These are phyloP conservation scores for Aspergillus caelatus DNA, from an alignment of 2,329 filamentous ascomycete species.

Conservation along the genomic window DNA sequence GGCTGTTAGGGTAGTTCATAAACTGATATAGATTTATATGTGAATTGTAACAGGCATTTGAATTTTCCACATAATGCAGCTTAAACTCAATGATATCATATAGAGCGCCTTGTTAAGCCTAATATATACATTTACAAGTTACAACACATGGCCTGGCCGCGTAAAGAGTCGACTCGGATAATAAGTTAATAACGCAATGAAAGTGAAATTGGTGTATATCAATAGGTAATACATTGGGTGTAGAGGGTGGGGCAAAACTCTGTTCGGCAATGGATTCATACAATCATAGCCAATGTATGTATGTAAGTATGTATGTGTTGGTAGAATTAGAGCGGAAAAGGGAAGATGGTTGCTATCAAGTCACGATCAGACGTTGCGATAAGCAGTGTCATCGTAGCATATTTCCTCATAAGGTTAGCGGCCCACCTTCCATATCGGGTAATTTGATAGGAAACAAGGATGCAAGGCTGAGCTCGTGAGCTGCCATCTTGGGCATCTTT, in stretches of 20 bases:
- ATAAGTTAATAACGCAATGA: too few relatives aligned
- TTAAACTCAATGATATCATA: not conserved
- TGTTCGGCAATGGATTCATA: not conserved
- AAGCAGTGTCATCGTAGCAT: slow-evolving; percentile 22
- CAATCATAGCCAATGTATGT: not conserved
- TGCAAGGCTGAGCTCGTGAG: slow-evolving; percentile 10
- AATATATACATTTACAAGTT: not conserved
- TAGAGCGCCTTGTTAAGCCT: not conserved
- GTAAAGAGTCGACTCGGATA: not conserved
- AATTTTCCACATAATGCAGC: too few relatives aligned
- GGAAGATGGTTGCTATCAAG: not conserved
- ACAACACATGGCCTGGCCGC: not conserved
- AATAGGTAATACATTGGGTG: not conserved
- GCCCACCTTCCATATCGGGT: slow-evolving; percentile 16
- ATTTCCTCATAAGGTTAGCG: slow-evolving; percentile 23
- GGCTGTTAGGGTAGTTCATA: not conserved
- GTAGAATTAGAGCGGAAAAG: not conserved
- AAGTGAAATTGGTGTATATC: too few relatives aligned
- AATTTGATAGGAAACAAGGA: slow-evolving; percentile 14
- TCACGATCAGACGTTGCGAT: slow-evolving; percentile 9
- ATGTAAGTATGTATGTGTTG: not conserved
- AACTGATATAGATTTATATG: not conserved
- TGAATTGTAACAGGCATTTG: too few relatives aligned
- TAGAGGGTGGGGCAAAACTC: not conserved
- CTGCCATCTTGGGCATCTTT: slow-evolving; percentile 4